These are phyloP conservation scores for Drosera spatulata DNA, from an alignment of 179 eudicot species.

Conservation along the genomic window DNA sequence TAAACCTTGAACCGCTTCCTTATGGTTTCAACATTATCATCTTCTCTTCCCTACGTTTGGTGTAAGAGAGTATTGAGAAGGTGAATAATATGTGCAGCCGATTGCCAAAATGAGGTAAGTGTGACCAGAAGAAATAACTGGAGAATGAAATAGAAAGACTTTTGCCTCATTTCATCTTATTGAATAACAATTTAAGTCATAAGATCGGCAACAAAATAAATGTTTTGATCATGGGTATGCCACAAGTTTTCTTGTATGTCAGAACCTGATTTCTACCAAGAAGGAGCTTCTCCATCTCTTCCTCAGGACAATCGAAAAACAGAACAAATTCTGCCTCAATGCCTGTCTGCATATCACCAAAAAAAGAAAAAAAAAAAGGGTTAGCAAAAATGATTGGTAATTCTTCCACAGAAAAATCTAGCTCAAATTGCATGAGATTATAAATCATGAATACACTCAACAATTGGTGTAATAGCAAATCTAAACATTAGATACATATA, in stretches of 20 bases:
- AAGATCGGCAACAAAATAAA: conserved; percentile 1
- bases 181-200: background rate
- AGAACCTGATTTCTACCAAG: conserved; percentile 68
- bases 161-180: too few relatives aligned
- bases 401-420: background rate
- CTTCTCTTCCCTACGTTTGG: conserved; percentile 67
- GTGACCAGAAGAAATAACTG: too few relatives aligned
- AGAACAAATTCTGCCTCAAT: conserved; percentile 64
- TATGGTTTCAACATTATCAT: conserved; percentile 82
- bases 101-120: too few relatives aligned
- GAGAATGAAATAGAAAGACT: too few relatives aligned
- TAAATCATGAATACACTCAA: background rate
- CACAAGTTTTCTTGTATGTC: background rate
- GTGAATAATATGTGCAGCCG: background rate
- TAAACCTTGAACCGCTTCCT: conserved; percentile 73
- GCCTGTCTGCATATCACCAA: conserved; percentile 42
- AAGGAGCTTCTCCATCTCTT: conserved; percentile 82
- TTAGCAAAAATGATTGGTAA: background rate
- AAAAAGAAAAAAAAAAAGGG: background rate
- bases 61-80: background rate
- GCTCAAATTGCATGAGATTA: background rate
- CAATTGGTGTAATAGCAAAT: background rate
- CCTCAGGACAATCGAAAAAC: conserved; percentile 18
- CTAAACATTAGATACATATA: background rate
- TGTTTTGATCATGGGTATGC: conserved; percentile 13